Conservation (phyloP, 2,329 filamentous ascomycete species). For the Ambrosiella cleistominuta region DNA sequence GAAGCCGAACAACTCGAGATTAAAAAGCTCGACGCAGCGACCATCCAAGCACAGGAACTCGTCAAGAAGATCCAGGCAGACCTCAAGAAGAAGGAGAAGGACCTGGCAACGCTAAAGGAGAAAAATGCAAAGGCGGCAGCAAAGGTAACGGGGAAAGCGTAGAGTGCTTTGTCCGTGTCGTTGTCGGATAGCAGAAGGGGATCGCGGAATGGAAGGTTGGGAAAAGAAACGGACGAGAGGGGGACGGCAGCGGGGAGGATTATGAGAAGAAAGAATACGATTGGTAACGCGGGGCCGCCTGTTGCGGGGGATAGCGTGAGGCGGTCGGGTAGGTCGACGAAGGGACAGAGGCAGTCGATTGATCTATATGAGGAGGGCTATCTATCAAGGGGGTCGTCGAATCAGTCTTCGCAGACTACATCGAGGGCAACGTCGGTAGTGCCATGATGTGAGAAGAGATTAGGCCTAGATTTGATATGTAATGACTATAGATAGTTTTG, state of each 20-base stretch:
- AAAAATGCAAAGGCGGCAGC: conserved; percentile 31
- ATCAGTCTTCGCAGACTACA: background rate
- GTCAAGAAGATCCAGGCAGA: conserved; percentile 39
- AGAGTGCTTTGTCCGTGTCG: background rate
- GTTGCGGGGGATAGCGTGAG: background rate
- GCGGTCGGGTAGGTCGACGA: conserved; percentile 6
- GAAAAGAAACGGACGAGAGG: background rate
- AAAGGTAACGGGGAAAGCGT: conserved; percentile 7
- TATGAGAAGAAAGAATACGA: background rate
- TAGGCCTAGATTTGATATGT: too few species aligned
- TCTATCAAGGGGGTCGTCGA: background rate
- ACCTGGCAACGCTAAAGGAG: conserved; percentile 42
- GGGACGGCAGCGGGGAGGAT: background rate
- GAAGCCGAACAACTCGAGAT: conserved; percentile 50
- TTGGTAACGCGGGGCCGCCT: background rate
- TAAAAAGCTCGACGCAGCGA: conserved; percentile 43
- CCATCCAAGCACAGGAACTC: conserved; percentile 45
- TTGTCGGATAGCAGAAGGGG: background rate
- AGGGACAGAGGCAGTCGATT: conserved; percentile 4
- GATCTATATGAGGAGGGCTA: background rate
- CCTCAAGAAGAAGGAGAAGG: conserved; percentile 47
- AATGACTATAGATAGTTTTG: too few species aligned
- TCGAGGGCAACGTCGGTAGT: background rate
- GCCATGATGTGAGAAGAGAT: background rate
- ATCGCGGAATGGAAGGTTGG: background rate